Percentiles rank a stretch among this genome's conserved stretches.
These are phyloP conservation scores for Volvox carteri DNA, from an alignment of 163 green algal species.

Conservation along the genomic window DNA sequence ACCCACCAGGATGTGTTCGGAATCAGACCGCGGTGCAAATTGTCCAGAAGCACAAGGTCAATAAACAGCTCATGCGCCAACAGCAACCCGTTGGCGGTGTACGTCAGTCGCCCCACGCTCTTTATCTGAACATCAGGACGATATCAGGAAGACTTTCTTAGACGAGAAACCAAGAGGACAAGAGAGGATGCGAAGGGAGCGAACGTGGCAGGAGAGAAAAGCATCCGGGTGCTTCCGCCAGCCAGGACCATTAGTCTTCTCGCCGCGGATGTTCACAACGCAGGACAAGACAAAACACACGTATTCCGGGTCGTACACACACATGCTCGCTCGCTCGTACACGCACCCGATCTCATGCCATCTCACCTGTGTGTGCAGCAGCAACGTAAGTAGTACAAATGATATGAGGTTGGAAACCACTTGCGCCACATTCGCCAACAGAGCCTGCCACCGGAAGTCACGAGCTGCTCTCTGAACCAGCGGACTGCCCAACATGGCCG, in stretches of 20 bases:
- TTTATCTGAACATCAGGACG: constrained; percentile 35
- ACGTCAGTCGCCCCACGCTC: constrained; percentile 24
- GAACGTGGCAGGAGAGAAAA: no score
- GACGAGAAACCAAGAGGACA: no score
- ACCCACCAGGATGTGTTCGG: constrained; percentile 37
- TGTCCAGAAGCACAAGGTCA: constrained; percentile 32
- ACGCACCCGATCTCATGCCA: not conserved
- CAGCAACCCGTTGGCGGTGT: constrained; percentile 30
- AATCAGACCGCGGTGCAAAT: constrained; percentile 46
- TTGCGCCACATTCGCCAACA: constrained; percentile 52
- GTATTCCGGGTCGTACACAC: no score
- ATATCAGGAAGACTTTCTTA: no score
- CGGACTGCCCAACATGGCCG: constrained; percentile 18
- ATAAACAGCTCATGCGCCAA: constrained; percentile 43
- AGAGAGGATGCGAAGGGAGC: no score
- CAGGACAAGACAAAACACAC: no score
- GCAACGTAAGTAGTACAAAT: constrained; percentile 42
- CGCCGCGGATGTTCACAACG: no score
- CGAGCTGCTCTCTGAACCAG: constrained; percentile 27
- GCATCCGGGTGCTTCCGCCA: no score
- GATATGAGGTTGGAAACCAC: constrained; percentile 51
- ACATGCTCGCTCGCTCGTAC: not conserved
- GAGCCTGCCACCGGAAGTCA: constrained; percentile 52
- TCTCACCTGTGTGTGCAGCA: constrained; percentile 40
- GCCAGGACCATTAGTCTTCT: no score